Base-by-base conservation (phyloP, 1,284 basidiomycete species). In the Ganoderma sp. region DNA sequence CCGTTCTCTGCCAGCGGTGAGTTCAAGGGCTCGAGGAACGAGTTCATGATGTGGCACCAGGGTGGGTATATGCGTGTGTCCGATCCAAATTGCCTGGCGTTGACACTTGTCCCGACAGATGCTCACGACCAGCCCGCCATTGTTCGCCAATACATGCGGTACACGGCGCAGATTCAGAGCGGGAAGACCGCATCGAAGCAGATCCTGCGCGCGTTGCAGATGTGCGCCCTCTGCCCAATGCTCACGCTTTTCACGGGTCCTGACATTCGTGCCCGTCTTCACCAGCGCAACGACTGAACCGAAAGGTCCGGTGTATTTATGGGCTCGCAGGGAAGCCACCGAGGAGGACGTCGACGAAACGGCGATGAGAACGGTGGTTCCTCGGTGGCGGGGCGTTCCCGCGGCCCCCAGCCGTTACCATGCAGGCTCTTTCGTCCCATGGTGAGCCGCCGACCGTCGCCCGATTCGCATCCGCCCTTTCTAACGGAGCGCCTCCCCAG, bases 31-130 rank as follows among this genome's bases (percentile, higher is more conserved):
- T 83, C 83, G 0, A 81, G 88, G 75, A 91, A 90, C 72, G 90
- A 91, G 73, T 91, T 86, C 83, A 89, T 90, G 56, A 87, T 90
- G 82, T 90, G 88, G 85, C 70, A 88, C 5, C 90, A 91, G 81
- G 89, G 89, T 87, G 69, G 37, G 72, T 63, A 50, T 28, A 2
- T 39, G n/a, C 32, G 45, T n/a, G 39, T 58, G n/a, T 37, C 2
- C 34, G 22, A 48, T 52, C 14, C 32, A 17, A 7, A 17, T 19
- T 12, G 22, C 9, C 19, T 14, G 39, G 43, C 6, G 15, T 58
- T 37, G 22, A 32, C 41, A 19, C 25, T 25, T 4, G 2, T 2
- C 34, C 3, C 42, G 0, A 8, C 66, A 90, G 89, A 90, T 77
- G 81, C 87, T 17, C 86, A 85, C 22, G 90, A 91, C 75, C 90